Evolutionary conservation across 345 rosid genomes (phyloP).

Genomic region (Rhizophora apiculata): DNA sequence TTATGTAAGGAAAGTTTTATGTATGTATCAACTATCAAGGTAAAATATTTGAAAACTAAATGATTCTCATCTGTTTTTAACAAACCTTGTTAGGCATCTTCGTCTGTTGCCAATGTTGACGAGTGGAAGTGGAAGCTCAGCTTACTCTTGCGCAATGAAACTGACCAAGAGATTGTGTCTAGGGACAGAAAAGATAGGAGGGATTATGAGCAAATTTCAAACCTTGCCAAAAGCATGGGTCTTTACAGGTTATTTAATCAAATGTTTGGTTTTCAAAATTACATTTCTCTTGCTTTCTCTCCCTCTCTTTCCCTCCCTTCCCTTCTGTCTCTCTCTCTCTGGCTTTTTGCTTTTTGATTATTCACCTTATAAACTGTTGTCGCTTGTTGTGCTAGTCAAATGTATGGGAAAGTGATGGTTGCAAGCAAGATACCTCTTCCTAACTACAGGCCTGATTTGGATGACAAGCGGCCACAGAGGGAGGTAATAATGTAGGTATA

Average conservation of each 20-base stretch:
- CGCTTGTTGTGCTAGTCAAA: conserved; percentile 45
- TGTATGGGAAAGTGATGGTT: conserved; percentile 94
- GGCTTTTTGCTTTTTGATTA: neutral
- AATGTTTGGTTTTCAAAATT: neutral
- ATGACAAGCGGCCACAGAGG: conserved; percentile 97
- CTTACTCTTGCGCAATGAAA: conserved; percentile 62
- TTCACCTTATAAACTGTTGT: neutral
- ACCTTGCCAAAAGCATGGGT: conserved; percentile 88
- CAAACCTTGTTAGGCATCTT: conserved; percentile 63
- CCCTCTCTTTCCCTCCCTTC: neutral
- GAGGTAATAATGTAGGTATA: conserved; percentile 55
- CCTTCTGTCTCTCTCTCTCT: neutral
- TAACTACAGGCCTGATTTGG: conserved; percentile 94
- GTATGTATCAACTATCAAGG: too few species aligned
- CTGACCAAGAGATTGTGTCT: conserved; percentile 81
- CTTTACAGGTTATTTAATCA: conserved; percentile 56
- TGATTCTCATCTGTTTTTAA: neutral
- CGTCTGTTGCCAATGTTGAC: conserved; percentile 85
- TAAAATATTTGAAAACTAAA: conserved; percentile 1
- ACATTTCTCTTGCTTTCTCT: neutral
- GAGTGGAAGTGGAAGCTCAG: conserved; percentile 99
- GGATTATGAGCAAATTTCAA: conserved; percentile 89
- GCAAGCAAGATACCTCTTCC: conserved; percentile 97
- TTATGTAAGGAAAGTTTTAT: too few species aligned
- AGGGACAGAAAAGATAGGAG: conserved; percentile 92